Evolutionary conservation across 805 yeast genomes (phyloP).

Genomic region (Hanseniaspora mollemarum): DNA sequence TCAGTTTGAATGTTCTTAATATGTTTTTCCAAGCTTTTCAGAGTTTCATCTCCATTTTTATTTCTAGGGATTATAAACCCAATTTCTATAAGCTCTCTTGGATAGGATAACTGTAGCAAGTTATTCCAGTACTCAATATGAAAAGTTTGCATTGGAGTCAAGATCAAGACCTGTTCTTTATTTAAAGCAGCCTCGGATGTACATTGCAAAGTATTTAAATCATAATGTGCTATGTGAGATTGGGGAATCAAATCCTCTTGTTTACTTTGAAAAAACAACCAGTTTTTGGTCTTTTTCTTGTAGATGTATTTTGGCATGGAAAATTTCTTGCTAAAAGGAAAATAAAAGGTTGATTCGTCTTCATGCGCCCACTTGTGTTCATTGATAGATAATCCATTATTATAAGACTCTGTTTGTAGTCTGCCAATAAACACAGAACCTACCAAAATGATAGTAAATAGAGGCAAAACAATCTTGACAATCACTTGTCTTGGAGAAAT

Average conservation of each 20-base stretch:
- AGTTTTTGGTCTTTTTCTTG: slow-evolving; percentile 32
- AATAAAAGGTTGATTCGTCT: slow-evolving; percentile 28
- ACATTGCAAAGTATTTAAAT: slow-evolving; percentile 66
- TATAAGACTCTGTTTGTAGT: slow-evolving; percentile 17
- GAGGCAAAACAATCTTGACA: slow-evolving; percentile 8
- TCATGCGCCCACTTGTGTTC: slow-evolving; percentile 32
- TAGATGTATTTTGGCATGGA: slow-evolving; percentile 40
- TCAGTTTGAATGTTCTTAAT: slow-evolving; percentile 61
- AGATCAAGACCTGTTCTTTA: slow-evolving; percentile 70
- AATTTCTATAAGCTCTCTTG: slow-evolving; percentile 70
- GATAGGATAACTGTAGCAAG: slow-evolving; percentile 61
- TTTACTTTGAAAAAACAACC: slow-evolving; percentile 38
- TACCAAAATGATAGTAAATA: slow-evolving; percentile 13
- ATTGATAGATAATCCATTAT: slow-evolving; percentile 23
- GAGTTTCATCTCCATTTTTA: slow-evolving; percentile 67
- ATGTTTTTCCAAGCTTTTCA: slow-evolving; percentile 60
- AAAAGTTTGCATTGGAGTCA: slow-evolving; percentile 85
- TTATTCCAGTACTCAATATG: slow-evolving; percentile 83
- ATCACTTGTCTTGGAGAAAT: slow-evolving; percentile 6
- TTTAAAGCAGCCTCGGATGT: slow-evolving; percentile 61
- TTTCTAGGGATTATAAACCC: slow-evolving; percentile 88
- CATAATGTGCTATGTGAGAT: slow-evolving; percentile 71
- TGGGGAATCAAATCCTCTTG: slow-evolving; percentile 49
- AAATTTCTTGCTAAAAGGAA: slow-evolving; percentile 28
- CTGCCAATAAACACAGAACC: slow-evolving; percentile 11